Evolutionary conservation across 208 protist genomes (phyloP).

Genomic region (Trypanosoma avium): DNA sequence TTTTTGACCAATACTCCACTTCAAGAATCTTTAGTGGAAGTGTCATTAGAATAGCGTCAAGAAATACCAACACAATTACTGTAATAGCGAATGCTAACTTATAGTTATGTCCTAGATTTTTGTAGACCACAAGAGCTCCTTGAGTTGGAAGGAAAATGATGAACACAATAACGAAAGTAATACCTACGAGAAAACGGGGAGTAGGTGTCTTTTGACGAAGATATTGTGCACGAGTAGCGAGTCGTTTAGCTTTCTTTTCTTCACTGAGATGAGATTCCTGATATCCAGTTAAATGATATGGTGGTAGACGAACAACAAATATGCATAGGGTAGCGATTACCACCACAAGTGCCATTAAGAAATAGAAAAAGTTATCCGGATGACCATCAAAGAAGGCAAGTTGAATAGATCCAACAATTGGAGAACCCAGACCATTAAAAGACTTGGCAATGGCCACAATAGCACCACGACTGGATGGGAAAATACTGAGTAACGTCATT

Average conservation of each 20-base stretch:
- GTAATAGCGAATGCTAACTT: constrained; percentile 42
- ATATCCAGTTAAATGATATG: constrained; percentile 66
- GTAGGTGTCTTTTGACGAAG: constrained; percentile 64
- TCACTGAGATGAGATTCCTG: too few species aligned
- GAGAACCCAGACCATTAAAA: constrained; percentile 66
- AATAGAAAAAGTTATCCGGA: constrained; percentile 51
- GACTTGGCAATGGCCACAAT: constrained; percentile 65
- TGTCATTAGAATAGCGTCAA: constrained; percentile 44
- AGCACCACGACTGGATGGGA: constrained; percentile 66
- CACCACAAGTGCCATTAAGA: constrained; percentile 43
- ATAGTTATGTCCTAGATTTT: constrained; percentile 26
- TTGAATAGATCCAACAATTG: constrained; percentile 44
- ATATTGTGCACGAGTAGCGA: constrained; percentile 45
- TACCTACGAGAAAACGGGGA: constrained; percentile 60
- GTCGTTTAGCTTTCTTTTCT: constrained; percentile 29
- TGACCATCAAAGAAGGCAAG: constrained; percentile 43
- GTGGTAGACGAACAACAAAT: constrained; percentile 52
- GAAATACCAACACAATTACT: constrained; percentile 35
- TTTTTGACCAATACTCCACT: too few species aligned
- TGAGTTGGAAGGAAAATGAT: constrained; percentile 59
- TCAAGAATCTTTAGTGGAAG: constrained; percentile 18
- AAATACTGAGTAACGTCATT: constrained; percentile 48
- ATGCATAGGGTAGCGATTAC: constrained; percentile 38
- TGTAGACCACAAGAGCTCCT: constrained; percentile 42
- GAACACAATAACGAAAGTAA: constrained; percentile 47